Evolutionary conservation across 495 filamentous ascomycete genomes (phyloP).

Genomic region (Diplogelasinospora grovesii): DNA sequence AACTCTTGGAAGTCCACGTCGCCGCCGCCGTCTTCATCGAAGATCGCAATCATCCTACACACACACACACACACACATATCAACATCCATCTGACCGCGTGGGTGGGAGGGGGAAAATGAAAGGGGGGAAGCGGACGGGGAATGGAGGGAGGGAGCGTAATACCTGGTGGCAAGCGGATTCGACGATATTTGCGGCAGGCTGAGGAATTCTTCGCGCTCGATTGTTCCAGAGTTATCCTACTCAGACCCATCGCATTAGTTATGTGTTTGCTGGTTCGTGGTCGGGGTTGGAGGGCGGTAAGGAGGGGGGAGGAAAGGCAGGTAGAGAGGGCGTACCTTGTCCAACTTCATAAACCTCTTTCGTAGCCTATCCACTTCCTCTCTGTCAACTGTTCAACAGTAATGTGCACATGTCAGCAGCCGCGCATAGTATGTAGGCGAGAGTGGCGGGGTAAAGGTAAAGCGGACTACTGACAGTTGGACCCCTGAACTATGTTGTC

Average conservation of each 20-base stretch:
- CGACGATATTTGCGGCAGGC: slow-evolving; percentile 92
- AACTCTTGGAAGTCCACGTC: slow-evolving; percentile 99
- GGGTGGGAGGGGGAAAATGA: too few species aligned
- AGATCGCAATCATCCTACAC: slow-evolving; percentile 93
- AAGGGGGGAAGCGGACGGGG: too few species aligned
- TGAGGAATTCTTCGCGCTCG: slow-evolving; percentile 97
- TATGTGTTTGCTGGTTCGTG: too few species aligned
- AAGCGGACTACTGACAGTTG: slow-evolving; percentile 65
- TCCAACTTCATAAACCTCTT: slow-evolving; percentile 99
- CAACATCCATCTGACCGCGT: too few species aligned
- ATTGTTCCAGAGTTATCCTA: slow-evolving; percentile 97
- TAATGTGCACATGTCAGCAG: neutral
- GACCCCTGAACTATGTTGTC: slow-evolving; percentile 94
- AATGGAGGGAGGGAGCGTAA: too few species aligned
- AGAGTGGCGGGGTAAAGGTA: neutral
- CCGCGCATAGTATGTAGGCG: neutral
- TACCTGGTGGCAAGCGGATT: slow-evolving; percentile 96
- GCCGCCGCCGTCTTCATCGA: slow-evolving; percentile 97
- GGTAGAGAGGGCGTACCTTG: slow-evolving; percentile 54
- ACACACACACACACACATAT: too few species aligned
- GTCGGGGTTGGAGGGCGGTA: too few species aligned
- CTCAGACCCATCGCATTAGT: too few species aligned
- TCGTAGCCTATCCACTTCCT: slow-evolving; percentile 89
- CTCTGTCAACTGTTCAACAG: slow-evolving; percentile 69
- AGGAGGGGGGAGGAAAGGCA: neutral